Percentiles rank a stretch among this genome's conserved stretches.
Evolutionary conservation across 495 filamentous ascomycete genomes (phyloP).

Genomic region (Neurospora terricola): DNA sequence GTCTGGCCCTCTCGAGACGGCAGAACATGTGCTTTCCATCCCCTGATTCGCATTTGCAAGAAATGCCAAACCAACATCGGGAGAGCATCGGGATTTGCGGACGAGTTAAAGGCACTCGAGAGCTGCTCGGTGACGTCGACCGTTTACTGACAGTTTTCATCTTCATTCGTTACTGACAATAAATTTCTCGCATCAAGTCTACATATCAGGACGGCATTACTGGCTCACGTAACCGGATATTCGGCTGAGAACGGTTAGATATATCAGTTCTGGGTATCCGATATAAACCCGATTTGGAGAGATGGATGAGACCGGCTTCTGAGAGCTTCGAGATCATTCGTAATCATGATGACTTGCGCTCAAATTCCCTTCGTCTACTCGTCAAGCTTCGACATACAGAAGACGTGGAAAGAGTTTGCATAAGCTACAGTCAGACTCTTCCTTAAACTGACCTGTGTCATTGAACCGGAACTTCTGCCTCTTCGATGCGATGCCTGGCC

Average conservation of each 20-base stretch:
- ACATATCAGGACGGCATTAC: background rate
- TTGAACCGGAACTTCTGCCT: background rate
- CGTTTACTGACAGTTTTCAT: background rate
- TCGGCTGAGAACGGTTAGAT: background rate
- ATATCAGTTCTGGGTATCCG: background rate
- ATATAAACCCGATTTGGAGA: background rate
- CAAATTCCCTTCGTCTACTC: background rate
- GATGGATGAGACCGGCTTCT: background rate
- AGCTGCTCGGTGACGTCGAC: background rate
- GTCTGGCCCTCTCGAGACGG: background rate
- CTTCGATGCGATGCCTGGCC: background rate
- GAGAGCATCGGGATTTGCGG: background rate
- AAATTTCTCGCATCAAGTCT: background rate
- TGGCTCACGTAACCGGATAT: background rate
- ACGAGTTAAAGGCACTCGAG: background rate
- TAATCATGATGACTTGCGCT: background rate
- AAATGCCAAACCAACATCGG: background rate
- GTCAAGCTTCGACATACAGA: background rate
- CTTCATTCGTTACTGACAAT: background rate
- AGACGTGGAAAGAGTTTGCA: background rate
- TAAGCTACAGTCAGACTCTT: background rate
- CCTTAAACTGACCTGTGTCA: background rate
- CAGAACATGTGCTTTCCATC: background rate
- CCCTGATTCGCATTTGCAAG: background rate
- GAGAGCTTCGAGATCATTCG: background rate